Evolutionary conservation across 1,284 basidiomycete species (phyloP).

Genomic region (Lentinula novae-zelandiae): DNA sequence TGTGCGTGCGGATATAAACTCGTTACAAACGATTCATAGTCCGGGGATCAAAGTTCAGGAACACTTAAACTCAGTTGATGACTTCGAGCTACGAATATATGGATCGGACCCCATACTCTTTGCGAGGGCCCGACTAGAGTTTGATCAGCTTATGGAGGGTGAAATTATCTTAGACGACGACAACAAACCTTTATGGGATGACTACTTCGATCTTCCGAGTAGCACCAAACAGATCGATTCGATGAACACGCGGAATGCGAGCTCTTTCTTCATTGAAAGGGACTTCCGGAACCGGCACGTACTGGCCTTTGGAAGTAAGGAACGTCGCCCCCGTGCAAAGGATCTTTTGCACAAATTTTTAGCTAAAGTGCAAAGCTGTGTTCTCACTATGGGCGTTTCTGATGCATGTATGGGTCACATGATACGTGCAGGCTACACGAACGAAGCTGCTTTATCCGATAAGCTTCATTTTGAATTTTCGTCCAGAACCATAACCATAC

Average conservation of each 20-base stretch:
- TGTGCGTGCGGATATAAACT: not conserved
- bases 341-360: slow-evolving; percentile 30
- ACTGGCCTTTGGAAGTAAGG: slow-evolving; percentile 33
- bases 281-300: slow-evolving; percentile 35
- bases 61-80: not conserved
- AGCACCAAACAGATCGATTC: slow-evolving; percentile 32
- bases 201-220: slow-evolving; percentile 37
- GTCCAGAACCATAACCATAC: slow-evolving; percentile 29
- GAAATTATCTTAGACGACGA: slow-evolving; percentile 27
- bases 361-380: slow-evolving; percentile 27
- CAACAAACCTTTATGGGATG: slow-evolving; percentile 38
- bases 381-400: slow-evolving; percentile 27
- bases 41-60: slow-evolving; percentile 4
- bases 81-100: slow-evolving; percentile 32
- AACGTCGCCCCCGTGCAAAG: slow-evolving; percentile 26
- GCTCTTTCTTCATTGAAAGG: slow-evolving; percentile 30
- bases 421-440: slow-evolving; percentile 27
- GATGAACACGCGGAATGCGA: slow-evolving; percentile 26
- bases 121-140: slow-evolving; percentile 28
- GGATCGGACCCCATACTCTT: slow-evolving; percentile 32
- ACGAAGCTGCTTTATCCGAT: slow-evolving; percentile 31
- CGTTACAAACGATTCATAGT: not conserved
- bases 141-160: slow-evolving; percentile 36
- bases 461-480: slow-evolving; percentile 38
- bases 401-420: slow-evolving; percentile 26